Percentiles rank a stretch among this genome's conserved stretches.
These are phyloP conservation scores for Achaetomiella virescens DNA, from an alignment of 495 filamentous ascomycete genomes.

Conservation along the genomic window DNA sequence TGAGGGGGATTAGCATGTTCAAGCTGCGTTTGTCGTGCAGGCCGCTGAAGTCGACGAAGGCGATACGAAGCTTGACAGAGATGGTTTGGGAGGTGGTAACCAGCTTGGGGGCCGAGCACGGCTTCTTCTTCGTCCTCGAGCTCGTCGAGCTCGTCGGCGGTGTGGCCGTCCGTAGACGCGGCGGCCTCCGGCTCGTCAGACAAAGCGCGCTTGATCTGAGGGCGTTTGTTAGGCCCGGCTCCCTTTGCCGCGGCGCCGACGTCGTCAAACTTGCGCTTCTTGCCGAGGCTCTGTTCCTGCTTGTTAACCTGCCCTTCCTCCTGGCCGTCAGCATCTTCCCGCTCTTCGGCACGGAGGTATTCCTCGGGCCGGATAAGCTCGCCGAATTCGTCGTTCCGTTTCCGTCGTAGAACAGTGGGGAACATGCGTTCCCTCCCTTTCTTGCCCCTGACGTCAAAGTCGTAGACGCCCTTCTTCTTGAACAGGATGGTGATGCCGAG, in stretches of 20 bases:
- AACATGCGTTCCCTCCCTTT: conserved; percentile 93
- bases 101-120: conserved; percentile 68
- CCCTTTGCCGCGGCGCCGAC: conserved; percentile 41
- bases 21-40: conserved; percentile 88
- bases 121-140: conserved; percentile 52
- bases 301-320: conserved; percentile 42
- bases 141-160: conserved; percentile 47
- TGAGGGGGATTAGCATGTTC: conserved; percentile 90
- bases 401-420: conserved; percentile 72
- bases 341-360: conserved; percentile 87
- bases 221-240: conserved; percentile 33
- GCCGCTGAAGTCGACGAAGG: conserved; percentile 86
- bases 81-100: conserved; percentile 54
- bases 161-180: conserved; percentile 32
- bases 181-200: conserved; percentile 38
- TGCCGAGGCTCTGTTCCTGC: conserved; percentile 65
- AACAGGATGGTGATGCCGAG: conserved; percentile 85
- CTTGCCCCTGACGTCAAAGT: conserved; percentile 89
- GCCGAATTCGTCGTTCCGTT: conserved; percentile 83
- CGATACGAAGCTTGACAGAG: conserved; percentile 63
- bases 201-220: conserved; percentile 29
- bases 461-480: conserved; percentile 79
- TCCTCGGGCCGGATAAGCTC: conserved; percentile 91
- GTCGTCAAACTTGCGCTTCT: conserved; percentile 92
- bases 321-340: conserved; percentile 69